phyloP scores from a whole-genome alignment of 2,329 filamentous ascomycete species.

The Curvularia hawaiiensis region DNA sequence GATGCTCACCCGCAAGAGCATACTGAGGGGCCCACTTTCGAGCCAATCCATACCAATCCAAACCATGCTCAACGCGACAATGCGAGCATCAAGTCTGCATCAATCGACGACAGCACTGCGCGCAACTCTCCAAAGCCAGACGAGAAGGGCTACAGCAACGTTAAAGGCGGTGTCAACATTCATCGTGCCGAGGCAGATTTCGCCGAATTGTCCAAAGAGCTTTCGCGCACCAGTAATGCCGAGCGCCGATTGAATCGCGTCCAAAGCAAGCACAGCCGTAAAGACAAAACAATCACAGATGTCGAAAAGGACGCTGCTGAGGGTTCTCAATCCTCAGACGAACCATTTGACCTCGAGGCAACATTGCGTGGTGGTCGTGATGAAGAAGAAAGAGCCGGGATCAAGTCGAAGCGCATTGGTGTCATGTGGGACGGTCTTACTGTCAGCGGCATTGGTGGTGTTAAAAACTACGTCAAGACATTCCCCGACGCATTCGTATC shows the following conservation, averaged over 20 bases:
- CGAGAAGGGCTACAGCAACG: constrained; percentile 24
- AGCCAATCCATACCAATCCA: constrained; percentile 35
- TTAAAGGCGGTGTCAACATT: constrained; percentile 60
- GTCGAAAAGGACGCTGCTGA: constrained; percentile 60
- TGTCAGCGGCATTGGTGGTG: constrained; percentile 75
- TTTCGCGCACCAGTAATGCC: constrained; percentile 48
- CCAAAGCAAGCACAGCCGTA: constrained; percentile 53
- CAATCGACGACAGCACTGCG: constrained; percentile 27
- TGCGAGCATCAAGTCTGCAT: constrained; percentile 29
- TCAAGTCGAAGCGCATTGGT: constrained; percentile 73
- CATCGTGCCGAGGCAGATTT: constrained; percentile 73
- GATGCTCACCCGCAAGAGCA: constrained; percentile 28
- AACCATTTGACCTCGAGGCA: constrained; percentile 75
- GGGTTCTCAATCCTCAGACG: constrained; percentile 43
- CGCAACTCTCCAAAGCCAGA: constrained; percentile 29
- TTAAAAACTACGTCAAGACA: constrained; percentile 72
- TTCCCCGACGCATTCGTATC: constrained; percentile 78
- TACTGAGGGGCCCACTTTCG: constrained; percentile 32
- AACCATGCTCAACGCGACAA: constrained; percentile 22
- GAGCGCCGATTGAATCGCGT: constrained; percentile 50
- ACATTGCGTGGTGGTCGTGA: constrained; percentile 73
- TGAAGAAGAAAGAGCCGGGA: constrained; percentile 76
- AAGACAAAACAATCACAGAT: constrained; percentile 50
- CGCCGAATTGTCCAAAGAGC: constrained; percentile 62
- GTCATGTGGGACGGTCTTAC: constrained; percentile 80